Percentiles rank a stretch among this genome's conserved stretches.
Conservation (phyloP, 805 yeast genomes). For the Myxozyma kluyveri region DNA sequence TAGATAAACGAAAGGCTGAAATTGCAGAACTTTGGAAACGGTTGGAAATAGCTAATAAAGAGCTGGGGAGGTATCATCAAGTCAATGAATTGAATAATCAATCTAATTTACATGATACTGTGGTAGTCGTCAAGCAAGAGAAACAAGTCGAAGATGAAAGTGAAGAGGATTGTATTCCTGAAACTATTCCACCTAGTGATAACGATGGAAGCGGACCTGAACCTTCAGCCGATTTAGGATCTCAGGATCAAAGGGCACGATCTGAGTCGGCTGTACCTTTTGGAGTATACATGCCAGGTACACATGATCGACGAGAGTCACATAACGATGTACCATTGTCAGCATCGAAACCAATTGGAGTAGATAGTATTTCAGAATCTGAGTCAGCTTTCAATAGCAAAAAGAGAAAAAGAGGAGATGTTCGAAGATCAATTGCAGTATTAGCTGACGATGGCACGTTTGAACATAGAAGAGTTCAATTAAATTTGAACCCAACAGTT, state of each 20-base stretch:
- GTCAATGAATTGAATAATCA: too few relatives aligned
- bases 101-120: not conserved
- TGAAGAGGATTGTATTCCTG: not conserved
- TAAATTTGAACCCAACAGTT: too few relatives aligned
- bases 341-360: too few relatives aligned
- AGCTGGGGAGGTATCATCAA: too few relatives aligned
- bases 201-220: not conserved
- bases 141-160: not conserved
- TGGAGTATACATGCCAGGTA: too few relatives aligned
- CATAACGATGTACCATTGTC: not conserved
- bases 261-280: too few relatives aligned
- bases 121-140: not conserved
- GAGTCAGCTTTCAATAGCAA: too few relatives aligned
- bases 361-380: too few relatives aligned
- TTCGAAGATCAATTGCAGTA: not conserved
- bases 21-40: not conserved
- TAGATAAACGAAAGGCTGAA: not conserved
- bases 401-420: not conserved
- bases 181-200: not conserved
- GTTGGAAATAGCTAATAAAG: not conserved
- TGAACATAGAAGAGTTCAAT: too few relatives aligned
- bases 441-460: not conserved
- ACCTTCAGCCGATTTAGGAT: not conserved
- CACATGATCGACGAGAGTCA: not conserved
- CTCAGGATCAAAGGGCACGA: not conserved